Evolutionary conservation across 2,329 filamentous ascomycete species (phyloP), one percentile per base, ranked within the genome.

Genomic region (Penicillium polonicum): DNA sequence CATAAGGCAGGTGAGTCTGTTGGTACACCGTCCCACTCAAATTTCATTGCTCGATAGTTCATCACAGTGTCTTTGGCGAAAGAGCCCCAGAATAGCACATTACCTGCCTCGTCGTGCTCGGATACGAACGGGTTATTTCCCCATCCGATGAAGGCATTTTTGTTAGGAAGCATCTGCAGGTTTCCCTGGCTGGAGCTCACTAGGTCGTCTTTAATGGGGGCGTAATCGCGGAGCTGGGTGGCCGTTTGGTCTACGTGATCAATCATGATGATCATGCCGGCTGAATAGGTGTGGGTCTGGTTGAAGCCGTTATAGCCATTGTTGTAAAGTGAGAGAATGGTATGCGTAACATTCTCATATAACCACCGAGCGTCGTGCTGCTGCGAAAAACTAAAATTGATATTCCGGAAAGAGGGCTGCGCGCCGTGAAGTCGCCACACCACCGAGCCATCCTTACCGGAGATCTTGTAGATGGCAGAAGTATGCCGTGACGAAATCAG

Each of bases 41-140:
- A 77, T 55, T 78, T 78, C 62, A 72, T 68, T 0, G 73, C 74
- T 0, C 76, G 75, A 57, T 77, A 78, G 62, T 75, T 77, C 76
- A 76, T 77, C 46, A 74, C 70, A 5, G 62, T 61, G 7, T 65
- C 66, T 38, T 66, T 64, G 43, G 70, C 72, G 48, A 78, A 67
- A 25, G 64, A 64, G 2, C 70, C 75, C 70, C 74, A 76, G 49
- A 75, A 70, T 4, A 78, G 57, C 5, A 77, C 54, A 23, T 73
- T 71, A 12, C 74, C 76, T 9, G 72, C 63, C n/a, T 68, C 65
- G 23, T 71, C 67, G 46, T 76, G 71, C 59, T 78, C 76, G 1
- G 76, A 76, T 9, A 76, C 66, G 53, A 70, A 76, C 2, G 71
- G 66, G 43, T 75, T 72, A 61, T 75, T 76, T n/a, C 76, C 76